Base-by-base conservation (phyloP, 2,329 filamentous ascomycete species). In the Fusarium coffeatum region DNA sequence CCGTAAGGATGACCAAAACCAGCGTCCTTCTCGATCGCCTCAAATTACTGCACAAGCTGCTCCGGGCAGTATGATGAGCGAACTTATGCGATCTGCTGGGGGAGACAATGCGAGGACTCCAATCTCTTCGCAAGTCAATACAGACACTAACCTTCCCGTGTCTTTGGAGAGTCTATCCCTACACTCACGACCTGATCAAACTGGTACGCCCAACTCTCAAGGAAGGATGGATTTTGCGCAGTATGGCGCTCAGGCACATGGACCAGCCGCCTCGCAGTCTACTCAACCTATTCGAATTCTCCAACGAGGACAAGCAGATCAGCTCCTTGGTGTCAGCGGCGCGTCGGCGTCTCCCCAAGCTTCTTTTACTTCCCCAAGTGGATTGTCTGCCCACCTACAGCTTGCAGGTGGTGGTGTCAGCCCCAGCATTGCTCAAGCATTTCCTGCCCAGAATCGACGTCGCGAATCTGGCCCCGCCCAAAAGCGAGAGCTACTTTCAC, bases 401-500 rank as follows among this genome's bases (percentile, higher is more conserved):
- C 51, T 71, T 32, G 65, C 56, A 12, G 48, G 68, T 20, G 50
- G 51, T 47, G 61, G 69, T 30, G 32, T 66, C 9, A 76, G 72
- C 28, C 69, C 76, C 6, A 60, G 63, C 9, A 60, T 67, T 9
- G 32, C 60, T 25, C 51, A 64, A n/a, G 64, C 69, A 22, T 71
- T 70, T 23, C 68, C 74, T 41, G 43, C 59, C 49, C 54, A 69
- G n/a, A 59, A 48, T 50, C 64, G 69, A 42, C 71, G 74, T 11
- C 65, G 76, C 5, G 72, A 75, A 30, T 77, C 72, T n/a, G 71
- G 77, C 6, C 66, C 71, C 32, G 75, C 77, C 22, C 78, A 81
- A 66, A 80, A 80, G 62, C 69, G 74, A 59, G 73, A 78, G 64
- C 22, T 86, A 81, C 81, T 93, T 15, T 91, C 89, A 8, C 84